Percentiles rank a stretch among this genome's conserved stretches.
Evolutionary conservation across 2,329 filamentous ascomycete genomes (phyloP).

Genomic region (Verticillium klebahnii): DNA sequence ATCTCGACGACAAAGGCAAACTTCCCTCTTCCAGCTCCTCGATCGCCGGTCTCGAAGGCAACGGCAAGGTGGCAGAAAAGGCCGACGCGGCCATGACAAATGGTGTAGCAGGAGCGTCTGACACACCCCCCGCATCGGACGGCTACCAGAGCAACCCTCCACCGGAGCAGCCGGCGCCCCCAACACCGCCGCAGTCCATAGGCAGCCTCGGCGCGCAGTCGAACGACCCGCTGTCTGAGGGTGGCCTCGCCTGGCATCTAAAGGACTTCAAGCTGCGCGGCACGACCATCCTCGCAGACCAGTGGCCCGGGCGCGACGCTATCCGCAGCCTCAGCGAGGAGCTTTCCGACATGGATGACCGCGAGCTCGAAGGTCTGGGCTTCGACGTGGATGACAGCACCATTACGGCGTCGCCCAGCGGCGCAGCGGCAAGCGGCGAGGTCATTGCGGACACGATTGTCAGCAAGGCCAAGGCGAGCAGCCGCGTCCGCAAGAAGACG

Average conservation of each 20-base stretch:
- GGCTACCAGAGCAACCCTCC: conserved; percentile 33
- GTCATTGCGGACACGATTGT: conserved; percentile 13
- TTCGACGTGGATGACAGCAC: conserved; percentile 47
- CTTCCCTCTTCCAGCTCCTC: conserved; percentile 21
- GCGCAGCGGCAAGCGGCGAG: conserved; percentile 10
- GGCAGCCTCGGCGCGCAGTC: conserved; percentile 47
- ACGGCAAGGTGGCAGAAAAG: conserved; percentile 17
- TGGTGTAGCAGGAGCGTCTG: conserved; percentile 22
- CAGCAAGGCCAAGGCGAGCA: conserved; percentile 20
- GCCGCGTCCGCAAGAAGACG: conserved; percentile 25
- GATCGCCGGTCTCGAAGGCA: conserved; percentile 20
- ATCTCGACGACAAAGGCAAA: background rate
- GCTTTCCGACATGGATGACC: conserved; percentile 87
- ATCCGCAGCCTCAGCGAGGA: conserved; percentile 71
- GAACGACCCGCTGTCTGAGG: conserved; percentile 56
- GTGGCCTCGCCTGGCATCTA: conserved; percentile 86
- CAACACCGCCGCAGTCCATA: conserved; percentile 64
- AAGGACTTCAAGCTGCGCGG: conserved; percentile 73
- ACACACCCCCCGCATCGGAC: conserved; percentile 45
- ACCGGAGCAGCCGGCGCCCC: conserved; percentile 40
- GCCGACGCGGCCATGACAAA: conserved; percentile 20
- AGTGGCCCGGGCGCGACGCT: conserved; percentile 68
- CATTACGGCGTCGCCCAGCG: conserved; percentile 32
- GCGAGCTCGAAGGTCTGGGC: conserved; percentile 70
- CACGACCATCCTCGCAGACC: conserved; percentile 73